These are phyloP conservation scores for Xylaria sp. DNA, from an alignment of 2,329 filamentous ascomycete genomes.

Conservation along the genomic window DNA sequence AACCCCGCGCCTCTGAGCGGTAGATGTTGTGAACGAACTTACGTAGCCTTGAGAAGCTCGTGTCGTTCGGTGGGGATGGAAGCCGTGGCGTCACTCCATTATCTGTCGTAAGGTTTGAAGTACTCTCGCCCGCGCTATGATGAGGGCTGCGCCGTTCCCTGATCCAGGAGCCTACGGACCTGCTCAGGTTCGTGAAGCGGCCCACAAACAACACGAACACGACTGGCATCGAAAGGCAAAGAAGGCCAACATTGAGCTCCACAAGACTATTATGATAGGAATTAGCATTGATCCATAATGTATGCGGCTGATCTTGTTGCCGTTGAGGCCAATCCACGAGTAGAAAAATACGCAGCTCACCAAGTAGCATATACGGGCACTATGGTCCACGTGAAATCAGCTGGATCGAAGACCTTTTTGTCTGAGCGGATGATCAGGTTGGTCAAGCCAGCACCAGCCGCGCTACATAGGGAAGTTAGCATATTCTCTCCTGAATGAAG, in stretches of 20 bases:
- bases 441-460: constrained; percentile 9
- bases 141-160: not conserved
- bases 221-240: constrained; percentile 16
- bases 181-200: constrained; percentile 5
- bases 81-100: no score
- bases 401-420: not conserved
- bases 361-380: constrained; percentile 15
- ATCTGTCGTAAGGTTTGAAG: not conserved
- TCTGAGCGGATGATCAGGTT: constrained; percentile 14
- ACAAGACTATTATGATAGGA: not conserved
- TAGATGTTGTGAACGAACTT: constrained; percentile 12
- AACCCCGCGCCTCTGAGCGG: not conserved
- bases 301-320: not conserved
- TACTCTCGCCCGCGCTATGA: not conserved
- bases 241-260: constrained; percentile 13
- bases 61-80: not conserved
- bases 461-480: constrained; percentile 1
- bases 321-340: no score
- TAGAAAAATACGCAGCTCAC: constrained; percentile 4
- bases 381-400: constrained; percentile 15
- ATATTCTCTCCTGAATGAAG: not conserved
- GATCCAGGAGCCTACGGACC: constrained; percentile 4
- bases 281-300: no score
- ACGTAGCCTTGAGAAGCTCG: constrained; percentile 6
- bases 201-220: constrained; percentile 9